Percentiles rank a stretch among this genome's conserved stretches.
phyloP scores from a whole-genome alignment of 2,329 filamentous ascomycete species.

The Epichloe sylvatica region DNA sequence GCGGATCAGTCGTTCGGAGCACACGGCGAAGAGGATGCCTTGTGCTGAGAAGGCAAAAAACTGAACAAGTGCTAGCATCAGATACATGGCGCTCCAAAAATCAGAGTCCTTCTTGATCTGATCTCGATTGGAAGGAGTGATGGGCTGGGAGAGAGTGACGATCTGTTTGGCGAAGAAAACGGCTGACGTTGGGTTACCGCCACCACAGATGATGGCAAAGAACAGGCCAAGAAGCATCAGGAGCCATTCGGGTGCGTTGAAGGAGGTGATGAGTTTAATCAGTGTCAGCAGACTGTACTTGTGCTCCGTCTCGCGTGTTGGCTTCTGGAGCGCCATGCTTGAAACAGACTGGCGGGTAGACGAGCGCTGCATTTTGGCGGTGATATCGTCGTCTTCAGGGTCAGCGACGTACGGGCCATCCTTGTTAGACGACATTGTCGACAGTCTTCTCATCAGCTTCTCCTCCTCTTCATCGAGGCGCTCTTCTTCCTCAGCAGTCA shows the following conservation, averaged over 20 bases:
- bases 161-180: slow-evolving; percentile 88
- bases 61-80: slow-evolving; percentile 65
- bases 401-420: slow-evolving; percentile 33
- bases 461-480: slow-evolving; percentile 36
- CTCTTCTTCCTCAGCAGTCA: slow-evolving; percentile 36
- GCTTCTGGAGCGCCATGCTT: slow-evolving; percentile 52
- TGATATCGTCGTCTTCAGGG: slow-evolving; percentile 45
- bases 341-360: slow-evolving; percentile 48
- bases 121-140: slow-evolving; percentile 35
- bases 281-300: slow-evolving; percentile 62
- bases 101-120: slow-evolving; percentile 56
- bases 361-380: slow-evolving; percentile 41
- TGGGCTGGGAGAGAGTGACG: slow-evolving; percentile 44
- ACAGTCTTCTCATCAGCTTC: slow-evolving; percentile 30
- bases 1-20: slow-evolving; percentile 75
- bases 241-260: slow-evolving; percentile 60
- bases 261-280: slow-evolving; percentile 64
- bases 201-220: slow-evolving; percentile 65
- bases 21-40: slow-evolving; percentile 65
- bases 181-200: slow-evolving; percentile 53
- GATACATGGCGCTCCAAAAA: slow-evolving; percentile 83
- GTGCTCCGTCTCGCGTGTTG: slow-evolving; percentile 30
- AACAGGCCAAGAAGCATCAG: slow-evolving; percentile 61
- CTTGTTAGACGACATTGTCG: slow-evolving; percentile 24
- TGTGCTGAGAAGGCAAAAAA: slow-evolving; percentile 55